Base-by-base conservation (phyloP, 2,329 filamentous ascomycete genomes). In the Diaporthe vexans region DNA sequence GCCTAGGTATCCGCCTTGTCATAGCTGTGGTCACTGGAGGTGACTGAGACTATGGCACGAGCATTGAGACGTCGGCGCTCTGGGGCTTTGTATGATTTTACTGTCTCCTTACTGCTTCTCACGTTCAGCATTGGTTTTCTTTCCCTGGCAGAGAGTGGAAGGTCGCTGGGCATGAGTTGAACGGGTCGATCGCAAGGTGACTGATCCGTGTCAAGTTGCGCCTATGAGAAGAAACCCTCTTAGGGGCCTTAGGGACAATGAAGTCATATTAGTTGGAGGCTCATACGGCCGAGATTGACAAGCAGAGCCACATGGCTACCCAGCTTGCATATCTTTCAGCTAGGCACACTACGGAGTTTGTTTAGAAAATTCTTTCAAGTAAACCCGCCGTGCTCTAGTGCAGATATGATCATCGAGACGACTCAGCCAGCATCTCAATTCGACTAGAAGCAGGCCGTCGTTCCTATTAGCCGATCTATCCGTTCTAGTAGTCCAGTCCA, bases 1-100 rank as follows among this genome's bases (percentile, higher is more conserved):
- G 43, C 68, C 54, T 71, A 24, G 54, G 29, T 59, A 58, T 58
- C 29, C 40, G 19, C 54, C 24, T 7, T 59, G 54, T 37, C 54
- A 51, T 48, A 4, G 29, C 4, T 59, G 21, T 59, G 29, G 68
- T 51, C 21, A 51, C 54, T 71, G 54, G 68, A 37, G 21, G 10
- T 48, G 26, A 51, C n/a, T 7, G 17, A 35, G 19, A 29, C 24
- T 6, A 1, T 33, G 52, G 40, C 37, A 48, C 3, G 52, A 43
- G 17, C 35, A 35, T 46, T 46, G 69, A 61, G 26, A 29, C 35
- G 56, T 61, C 17, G 69, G 56, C 69, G 56, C 43, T 61, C 15
- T 71, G 69, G 69, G 40, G 43, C 19, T 54, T 15, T 33, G 56
- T 43, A 43, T 59, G 21, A 35, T 58, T 71, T 40, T 61, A 59